Conservation (phyloP, 345 rosid genomes). For the Camelina neglecta region DNA sequence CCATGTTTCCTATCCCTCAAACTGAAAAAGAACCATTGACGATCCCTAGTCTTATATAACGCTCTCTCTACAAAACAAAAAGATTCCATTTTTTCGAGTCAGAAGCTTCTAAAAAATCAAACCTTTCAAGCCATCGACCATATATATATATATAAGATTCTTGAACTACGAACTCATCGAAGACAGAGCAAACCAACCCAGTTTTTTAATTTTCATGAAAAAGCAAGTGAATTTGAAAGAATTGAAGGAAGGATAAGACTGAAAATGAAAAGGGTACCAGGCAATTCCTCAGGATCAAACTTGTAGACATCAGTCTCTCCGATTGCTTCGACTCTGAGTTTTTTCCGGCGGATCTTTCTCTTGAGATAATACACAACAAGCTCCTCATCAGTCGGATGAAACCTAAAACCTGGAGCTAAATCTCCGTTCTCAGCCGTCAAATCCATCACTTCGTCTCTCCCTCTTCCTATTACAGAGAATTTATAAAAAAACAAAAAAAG, state of each 20-base stretch:
- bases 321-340: conserved; percentile 62
- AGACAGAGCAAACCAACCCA: background rate
- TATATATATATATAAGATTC: background rate
- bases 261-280: conserved; percentile 52
- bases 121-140: background rate
- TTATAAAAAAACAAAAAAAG: background rate
- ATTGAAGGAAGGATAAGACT: background rate
- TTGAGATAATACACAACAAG: conserved; percentile 74
- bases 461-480: background rate
- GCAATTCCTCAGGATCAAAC: conserved; percentile 92
- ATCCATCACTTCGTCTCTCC: conserved; percentile 30
- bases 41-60: conserved; percentile 70
- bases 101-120: background rate
- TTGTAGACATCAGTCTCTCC: conserved; percentile 86
- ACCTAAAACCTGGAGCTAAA: conserved; percentile 93
- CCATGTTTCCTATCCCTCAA: conserved; percentile 85
- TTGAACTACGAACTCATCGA: background rate
- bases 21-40: conserved; percentile 94
- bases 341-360: conserved; percentile 72
- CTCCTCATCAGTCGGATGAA: conserved; percentile 97
- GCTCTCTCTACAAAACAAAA: conserved; percentile 68
- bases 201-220: background rate
- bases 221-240: background rate
- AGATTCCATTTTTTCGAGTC: background rate
- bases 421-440: conserved; percentile 38